These are phyloP conservation scores for Platismatia glauca DNA, from an alignment of 495 filamentous ascomycete genomes.

Conservation along the genomic window DNA sequence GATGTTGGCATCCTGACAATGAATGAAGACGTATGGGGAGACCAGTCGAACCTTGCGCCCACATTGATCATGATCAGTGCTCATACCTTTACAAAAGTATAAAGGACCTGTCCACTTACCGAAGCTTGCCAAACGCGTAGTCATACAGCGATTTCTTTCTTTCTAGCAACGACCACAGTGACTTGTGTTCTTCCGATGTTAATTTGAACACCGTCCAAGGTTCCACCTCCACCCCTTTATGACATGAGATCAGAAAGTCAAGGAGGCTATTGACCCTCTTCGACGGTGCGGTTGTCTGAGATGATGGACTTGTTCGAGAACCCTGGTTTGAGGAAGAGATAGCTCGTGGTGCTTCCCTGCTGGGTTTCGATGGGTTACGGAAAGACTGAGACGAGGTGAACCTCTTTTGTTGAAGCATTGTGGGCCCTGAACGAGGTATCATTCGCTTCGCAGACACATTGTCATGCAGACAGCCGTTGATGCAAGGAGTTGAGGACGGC, in stretches of 20 bases:
- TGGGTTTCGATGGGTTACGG: no score
- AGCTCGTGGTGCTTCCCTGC: no score
- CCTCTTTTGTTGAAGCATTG: no score
- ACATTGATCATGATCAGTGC: not conserved
- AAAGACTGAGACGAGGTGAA: no score
- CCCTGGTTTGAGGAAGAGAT: not conserved
- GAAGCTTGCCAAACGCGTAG: not conserved
- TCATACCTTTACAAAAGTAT: not conserved
- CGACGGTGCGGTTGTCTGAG: not conserved
- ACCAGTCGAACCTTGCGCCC: constrained; percentile 5
- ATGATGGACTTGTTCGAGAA: not conserved
- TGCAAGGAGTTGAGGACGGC: no score
- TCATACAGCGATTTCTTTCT: not conserved
- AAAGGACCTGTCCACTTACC: not conserved
- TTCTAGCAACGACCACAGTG: not conserved
- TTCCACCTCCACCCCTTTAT: constrained; percentile 1
- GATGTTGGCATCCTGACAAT: not conserved
- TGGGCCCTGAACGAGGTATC: no score
- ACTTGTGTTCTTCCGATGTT: not conserved
- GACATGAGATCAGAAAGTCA: constrained; percentile 1
- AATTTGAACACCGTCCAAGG: not conserved
- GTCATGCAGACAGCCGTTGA: no score
- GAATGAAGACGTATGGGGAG: not conserved
- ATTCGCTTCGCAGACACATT: no score
- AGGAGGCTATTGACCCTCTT: no score